Evolutionary conservation across 176 grass and related monocot genomes (phyloP), one percentile per base, ranked within the genome.

Genomic region (Oryza coarctata): DNA sequence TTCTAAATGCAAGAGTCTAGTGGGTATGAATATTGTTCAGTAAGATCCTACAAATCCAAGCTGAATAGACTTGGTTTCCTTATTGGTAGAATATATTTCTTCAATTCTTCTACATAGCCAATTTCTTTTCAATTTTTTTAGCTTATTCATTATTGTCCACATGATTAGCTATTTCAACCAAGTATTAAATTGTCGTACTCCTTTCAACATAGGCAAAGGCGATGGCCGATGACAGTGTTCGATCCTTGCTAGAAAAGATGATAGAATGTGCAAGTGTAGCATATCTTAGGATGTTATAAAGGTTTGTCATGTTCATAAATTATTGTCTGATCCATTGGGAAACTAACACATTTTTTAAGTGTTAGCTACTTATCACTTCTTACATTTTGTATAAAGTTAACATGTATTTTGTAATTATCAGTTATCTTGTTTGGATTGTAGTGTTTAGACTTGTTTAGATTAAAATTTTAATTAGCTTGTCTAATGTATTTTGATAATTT

Each of bases 211-310:
- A 99, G 96, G 96, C 89, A 80, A 99, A 99, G 68, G 89, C 89
- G 6, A 93, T 99, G 96, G 93, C 93, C 30, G 96, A 93, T 15
- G 93, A 99, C 87, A 99, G 92, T 90, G 76, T 85, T 57, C 90
- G 93, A 11, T 95, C 93, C 75, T 88, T 99, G 82, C 87, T 95
- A 66, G 93, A 99, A 63, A 99, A 86, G 91, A 95, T 99, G 96
- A 85, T 91, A 74, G 90, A 92, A 76, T 86, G 83, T 84, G 92
- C 96, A 77, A 99, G 93, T 66, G 84, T 83, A 71, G 91, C 96
- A 70, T 99, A 99, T 80, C 86, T 99, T 28, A 90, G 87, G 84
- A 95, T 99, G 82, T 81, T 99, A 86, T 93, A 95, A 79, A 95
- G 96, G 96, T 99, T 64, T 20, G 33, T 75, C 70, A 70, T 47